These are phyloP conservation scores for Asterella californica DNA, from an alignment of 225 moss, liverwort and hornwort species.

Conservation along the genomic window DNA sequence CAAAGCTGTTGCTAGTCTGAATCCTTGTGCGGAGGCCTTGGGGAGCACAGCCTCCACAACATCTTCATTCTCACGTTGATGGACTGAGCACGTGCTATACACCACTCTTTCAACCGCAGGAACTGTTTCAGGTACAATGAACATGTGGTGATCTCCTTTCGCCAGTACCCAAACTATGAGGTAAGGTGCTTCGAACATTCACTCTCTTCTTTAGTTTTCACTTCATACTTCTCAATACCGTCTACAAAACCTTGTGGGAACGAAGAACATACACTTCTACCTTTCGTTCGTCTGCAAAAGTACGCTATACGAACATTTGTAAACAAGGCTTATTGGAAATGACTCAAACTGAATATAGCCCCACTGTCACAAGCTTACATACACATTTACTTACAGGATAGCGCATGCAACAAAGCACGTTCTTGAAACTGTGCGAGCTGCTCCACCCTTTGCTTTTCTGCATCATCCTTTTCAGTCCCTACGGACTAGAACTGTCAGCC, in stretches of 20 bases:
- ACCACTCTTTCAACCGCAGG: constrained; percentile 78
- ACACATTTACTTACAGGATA: constrained; percentile 62
- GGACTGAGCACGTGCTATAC: constrained; percentile 86
- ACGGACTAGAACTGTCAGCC: background rate
- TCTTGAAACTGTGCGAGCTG: constrained; percentile 88
- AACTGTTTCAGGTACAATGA: constrained; percentile 46
- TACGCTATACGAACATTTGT: too few species aligned
- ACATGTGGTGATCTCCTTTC: background rate
- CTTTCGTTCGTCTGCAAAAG: too few species aligned
- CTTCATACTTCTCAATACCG: background rate
- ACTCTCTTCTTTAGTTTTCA: background rate
- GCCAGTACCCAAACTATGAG: background rate
- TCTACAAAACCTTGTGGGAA: too few species aligned
- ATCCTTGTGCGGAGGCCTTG: constrained; percentile 54
- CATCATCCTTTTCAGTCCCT: constrained; percentile 48
- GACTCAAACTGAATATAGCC: background rate
- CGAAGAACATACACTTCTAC: too few species aligned
- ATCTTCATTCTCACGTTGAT: constrained; percentile 93
- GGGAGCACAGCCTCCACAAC: constrained; percentile 66
- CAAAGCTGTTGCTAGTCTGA: constrained; percentile 65
- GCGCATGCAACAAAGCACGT: constrained; percentile 78
- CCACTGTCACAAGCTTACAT: background rate
- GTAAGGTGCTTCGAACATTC: background rate
- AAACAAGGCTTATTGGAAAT: too few species aligned
- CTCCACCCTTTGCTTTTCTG: constrained; percentile 68